Evolutionary conservation across 345 rosid genomes (phyloP).

Genomic region (Cochlearia excelsa): DNA sequence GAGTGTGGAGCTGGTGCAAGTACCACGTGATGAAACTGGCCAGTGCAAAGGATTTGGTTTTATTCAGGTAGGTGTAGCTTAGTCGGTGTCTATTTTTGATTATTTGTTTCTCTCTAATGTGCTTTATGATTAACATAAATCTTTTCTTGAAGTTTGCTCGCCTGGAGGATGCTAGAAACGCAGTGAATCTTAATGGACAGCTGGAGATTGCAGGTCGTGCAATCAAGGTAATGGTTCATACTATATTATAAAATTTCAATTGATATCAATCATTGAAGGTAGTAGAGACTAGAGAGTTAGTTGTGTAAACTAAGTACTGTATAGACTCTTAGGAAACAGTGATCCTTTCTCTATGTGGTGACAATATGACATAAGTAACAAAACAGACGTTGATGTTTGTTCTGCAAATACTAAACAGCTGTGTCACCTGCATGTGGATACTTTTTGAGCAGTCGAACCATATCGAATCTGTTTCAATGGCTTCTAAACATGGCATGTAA

Average conservation of each 20-base stretch:
- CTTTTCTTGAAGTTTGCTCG: constrained; percentile 61
- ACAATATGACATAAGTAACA: constrained; percentile 1
- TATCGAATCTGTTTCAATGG: constrained; percentile 11
- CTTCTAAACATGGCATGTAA: constrained; percentile 12
- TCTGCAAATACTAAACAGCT: constrained; percentile 1
- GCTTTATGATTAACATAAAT: constrained; percentile 16
- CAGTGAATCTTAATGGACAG: constrained; percentile 81
- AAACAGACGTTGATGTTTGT: constrained; percentile 14
- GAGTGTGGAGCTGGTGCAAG: constrained; percentile 88
- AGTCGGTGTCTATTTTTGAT: not conserved
- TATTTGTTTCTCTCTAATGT: constrained; percentile 5
- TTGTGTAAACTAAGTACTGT: not conserved
- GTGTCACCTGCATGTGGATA: constrained; percentile 16
- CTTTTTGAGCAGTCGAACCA: not conserved
- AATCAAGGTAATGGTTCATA: constrained; percentile 59
- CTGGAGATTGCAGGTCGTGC: constrained; percentile 86
- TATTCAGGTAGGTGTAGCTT: constrained; percentile 65
- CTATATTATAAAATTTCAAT: not conserved
- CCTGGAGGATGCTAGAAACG: constrained; percentile 93
- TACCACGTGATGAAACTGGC: constrained; percentile 86
- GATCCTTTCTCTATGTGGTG: constrained; percentile 1
- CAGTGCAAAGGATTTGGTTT: constrained; percentile 96
- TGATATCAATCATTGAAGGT: not conserved
- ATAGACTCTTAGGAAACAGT: not conserved
- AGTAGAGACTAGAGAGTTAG: not conserved